phyloP scores from a whole-genome alignment of 108 stramenopile genomes.

The Fragilaria radians region DNA sequence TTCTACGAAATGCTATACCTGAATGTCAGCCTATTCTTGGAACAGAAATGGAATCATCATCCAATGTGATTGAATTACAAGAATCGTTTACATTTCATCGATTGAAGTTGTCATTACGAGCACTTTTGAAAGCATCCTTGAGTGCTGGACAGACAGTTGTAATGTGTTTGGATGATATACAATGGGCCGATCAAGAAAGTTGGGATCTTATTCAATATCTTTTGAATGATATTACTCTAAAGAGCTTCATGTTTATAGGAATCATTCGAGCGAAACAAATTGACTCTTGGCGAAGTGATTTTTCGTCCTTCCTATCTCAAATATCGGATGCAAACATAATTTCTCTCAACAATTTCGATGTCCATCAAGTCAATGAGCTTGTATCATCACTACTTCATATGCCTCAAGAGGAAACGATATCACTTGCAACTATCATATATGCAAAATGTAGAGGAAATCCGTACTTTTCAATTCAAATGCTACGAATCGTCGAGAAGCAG shows the following conservation, averaged over 20 bases:
- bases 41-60: background rate
- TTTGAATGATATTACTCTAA: background rate
- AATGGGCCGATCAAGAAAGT: background rate
- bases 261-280: no score
- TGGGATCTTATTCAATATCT: background rate
- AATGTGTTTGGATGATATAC: background rate
- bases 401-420: background rate
- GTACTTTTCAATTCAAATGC: conserved; percentile 1
- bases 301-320: no score
- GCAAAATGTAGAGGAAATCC: background rate
- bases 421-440: background rate
- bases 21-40: background rate
- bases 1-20: background rate
- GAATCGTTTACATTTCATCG: background rate
- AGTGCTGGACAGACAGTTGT: background rate
- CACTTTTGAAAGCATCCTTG: background rate
- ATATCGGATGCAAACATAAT: no score
- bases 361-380: conserved; percentile 1
- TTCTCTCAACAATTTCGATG: conserved; percentile 4
- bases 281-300: no score
- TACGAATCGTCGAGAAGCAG: background rate
- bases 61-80: no score
- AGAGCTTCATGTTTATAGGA: background rate
- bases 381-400: background rate
- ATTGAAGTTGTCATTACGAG: background rate